Evolutionary conservation across 2,329 filamentous ascomycete genomes (phyloP), one percentile per base, ranked within the genome.

Genomic region (Penicillium sp.): DNA sequence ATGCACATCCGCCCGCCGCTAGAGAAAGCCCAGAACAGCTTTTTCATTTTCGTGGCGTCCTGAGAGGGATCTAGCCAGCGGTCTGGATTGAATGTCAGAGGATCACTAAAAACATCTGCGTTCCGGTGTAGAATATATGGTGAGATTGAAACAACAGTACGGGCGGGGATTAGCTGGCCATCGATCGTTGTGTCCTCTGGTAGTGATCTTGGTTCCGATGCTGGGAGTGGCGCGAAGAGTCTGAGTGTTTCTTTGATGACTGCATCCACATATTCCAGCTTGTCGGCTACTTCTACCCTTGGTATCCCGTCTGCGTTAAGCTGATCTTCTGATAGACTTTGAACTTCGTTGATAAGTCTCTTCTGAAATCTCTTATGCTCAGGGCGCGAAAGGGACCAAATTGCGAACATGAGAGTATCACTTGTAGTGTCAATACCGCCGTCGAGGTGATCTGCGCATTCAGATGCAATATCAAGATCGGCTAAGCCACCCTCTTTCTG

Each of bases 341-440:
- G 54, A 0, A 80, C 69, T 57, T 83, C 80, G 3, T 68, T 59
- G 7, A 71, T 65, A 2, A 84, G 63, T 7, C 68, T 73, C 1
- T 75, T 56, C 59, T 84, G 80, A n/a, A 73, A 75, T 7, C 54
- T 48, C 4, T 58, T 46, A 43, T 80, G 71, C 26, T 73, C 67
- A 0, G 74, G 75, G 1, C 70, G 68, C 0, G 80, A 82, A 1
- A 83, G 68, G 0, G 74, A 66, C 76, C 78, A 82, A 12, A 82
- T 66, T 0, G 76, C 62, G 51, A 80, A 82, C 73, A 80, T 80
- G 1, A 80, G 52, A 0, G 78, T 78, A 43, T 83, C 78, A 20
- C 77, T 77, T 0, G 79, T 81, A 0, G 80, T 83, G 50, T 82
- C 78, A 8, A 82, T 79, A 0, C 79, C 80, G 0, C 80, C 80